Evolutionary conservation across 1,284 basidiomycete genomes (phyloP), one percentile per base, ranked within the genome.

Genomic region (Cryptococcus amylolentus): DNA sequence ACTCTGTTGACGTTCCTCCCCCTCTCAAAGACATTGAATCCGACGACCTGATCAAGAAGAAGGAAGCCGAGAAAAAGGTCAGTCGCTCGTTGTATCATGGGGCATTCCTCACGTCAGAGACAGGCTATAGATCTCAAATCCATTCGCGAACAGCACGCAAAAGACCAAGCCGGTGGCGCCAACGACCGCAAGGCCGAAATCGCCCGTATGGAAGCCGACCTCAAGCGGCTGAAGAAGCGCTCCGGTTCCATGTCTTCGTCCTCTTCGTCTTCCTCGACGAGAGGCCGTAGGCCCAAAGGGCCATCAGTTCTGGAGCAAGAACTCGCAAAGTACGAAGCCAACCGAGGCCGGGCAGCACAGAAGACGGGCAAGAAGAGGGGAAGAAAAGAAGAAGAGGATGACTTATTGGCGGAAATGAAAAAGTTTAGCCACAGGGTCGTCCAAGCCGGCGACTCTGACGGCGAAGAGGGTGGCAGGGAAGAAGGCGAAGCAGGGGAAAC

Each of bases 191-290:
- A 86, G 69, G 81, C 84, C 5, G 88, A 94, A 73, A 93, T 96
- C 55, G 87, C 86, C 65, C 85, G 84, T 63, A 89, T 96, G 83
- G 89, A 96, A 74, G 86, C 85, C 4, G 88, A 92, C 52, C 88
- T 97, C 55, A 86, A 88, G 27, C 87, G 84, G 63, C 81, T 93
- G 9, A 81, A 77, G 56, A 76, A 77, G 55, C 64, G 65, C 4
- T 61, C 56, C 2, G 74, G 71, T 1, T 62, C 71, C 10, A 67
- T 56, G 10, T 74, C 70, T 0, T 72, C 73, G 49, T 76, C 75
- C 0, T 73, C 74, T 27, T 72, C 71, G 7, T 72, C 74, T 51
- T 62, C 64, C 14, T 62, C 63, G 3, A 48, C 56, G n/a, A 55
- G 64, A 4, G 52, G 60, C 9, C 69, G 70, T 52, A 58, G 73